These are phyloP conservation scores for Parachaetomium inaequale DNA, from an alignment of 495 filamentous ascomycete species.

Conservation along the genomic window DNA sequence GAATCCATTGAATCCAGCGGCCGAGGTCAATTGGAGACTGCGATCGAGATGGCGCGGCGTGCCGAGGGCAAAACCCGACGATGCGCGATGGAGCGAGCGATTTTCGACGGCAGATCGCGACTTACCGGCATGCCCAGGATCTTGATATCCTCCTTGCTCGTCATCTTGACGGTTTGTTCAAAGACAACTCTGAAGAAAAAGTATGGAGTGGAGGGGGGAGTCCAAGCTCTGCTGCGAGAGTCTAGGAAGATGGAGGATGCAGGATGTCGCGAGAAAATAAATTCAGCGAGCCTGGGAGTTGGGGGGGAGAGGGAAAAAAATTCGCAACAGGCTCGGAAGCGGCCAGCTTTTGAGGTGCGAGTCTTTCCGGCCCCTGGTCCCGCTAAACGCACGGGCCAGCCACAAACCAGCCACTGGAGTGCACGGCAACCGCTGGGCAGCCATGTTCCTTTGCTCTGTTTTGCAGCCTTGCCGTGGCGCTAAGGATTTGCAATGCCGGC, in stretches of 20 bases:
- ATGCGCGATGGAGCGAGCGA: constrained; percentile 42
- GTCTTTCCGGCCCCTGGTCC: constrained; percentile 36
- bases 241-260: constrained; percentile 32
- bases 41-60: constrained; percentile 21
- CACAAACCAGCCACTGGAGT: constrained; percentile 13
- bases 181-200: constrained; percentile 48
- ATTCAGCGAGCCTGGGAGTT: constrained; percentile 41
- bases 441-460: background rate
- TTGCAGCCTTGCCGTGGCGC: constrained; percentile 23
- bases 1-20: constrained; percentile 5
- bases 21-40: constrained; percentile 30
- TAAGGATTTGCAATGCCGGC: constrained; percentile 30
- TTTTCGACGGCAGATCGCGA: constrained; percentile 28
- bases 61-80: background rate
- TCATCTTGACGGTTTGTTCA: constrained; percentile 59
- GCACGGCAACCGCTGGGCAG: constrained; percentile 27
- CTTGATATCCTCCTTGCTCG: constrained; percentile 39
- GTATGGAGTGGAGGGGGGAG: constrained; percentile 45
- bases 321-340: constrained; percentile 27
- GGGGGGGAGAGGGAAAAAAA: constrained; percentile 33
- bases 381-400: constrained; percentile 29
- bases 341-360: constrained; percentile 39
- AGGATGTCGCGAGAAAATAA: constrained; percentile 43
- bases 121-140: constrained; percentile 89
- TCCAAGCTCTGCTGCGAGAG: constrained; percentile 39